These are phyloP conservation scores for Colletotrichum plurivorum DNA, from an alignment of 2,329 filamentous ascomycete genomes.

Conservation along the genomic window DNA sequence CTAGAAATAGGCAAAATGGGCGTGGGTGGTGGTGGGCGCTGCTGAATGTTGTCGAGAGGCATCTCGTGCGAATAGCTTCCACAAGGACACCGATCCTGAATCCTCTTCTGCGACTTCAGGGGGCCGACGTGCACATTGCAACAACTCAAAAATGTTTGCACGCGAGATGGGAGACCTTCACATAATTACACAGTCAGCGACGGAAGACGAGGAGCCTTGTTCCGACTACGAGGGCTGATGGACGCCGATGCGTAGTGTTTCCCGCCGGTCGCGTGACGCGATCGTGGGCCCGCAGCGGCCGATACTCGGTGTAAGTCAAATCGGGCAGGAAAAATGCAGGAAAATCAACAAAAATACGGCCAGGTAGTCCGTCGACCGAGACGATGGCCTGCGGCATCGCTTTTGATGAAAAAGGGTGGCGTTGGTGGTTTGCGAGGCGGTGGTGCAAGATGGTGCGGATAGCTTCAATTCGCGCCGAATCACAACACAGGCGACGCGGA, in stretches of 20 bases:
- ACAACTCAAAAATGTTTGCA: background rate
- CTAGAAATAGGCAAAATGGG: background rate
- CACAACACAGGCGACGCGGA: constrained; percentile 6
- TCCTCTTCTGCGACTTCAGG: too few species aligned
- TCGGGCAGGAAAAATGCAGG: constrained; percentile 26
- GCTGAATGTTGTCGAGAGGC: background rate
- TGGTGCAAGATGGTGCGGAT: constrained; percentile 40
- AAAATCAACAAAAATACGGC: constrained; percentile 34
- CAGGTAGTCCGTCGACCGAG: constrained; percentile 26
- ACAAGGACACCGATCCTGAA: background rate
- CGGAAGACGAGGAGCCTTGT: background rate
- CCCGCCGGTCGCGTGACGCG: constrained; percentile 31
- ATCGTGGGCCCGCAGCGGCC: constrained; percentile 9
- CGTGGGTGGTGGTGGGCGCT: background rate
- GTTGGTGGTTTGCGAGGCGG: constrained; percentile 24
- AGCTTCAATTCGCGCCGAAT: constrained; percentile 38
- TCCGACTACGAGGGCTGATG: constrained; percentile 5
- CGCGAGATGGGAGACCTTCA: accelerated
- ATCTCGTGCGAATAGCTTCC: constrained; percentile 36
- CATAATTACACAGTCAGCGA: too few species aligned
- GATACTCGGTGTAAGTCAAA: constrained; percentile 41
- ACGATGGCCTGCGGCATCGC: constrained; percentile 21
- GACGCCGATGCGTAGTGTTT: background rate
- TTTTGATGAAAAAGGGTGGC: constrained; percentile 11
- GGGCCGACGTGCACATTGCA: background rate